Conservation (phyloP, 129 eudicot genomes). For the Artemisia annua region DNA sequence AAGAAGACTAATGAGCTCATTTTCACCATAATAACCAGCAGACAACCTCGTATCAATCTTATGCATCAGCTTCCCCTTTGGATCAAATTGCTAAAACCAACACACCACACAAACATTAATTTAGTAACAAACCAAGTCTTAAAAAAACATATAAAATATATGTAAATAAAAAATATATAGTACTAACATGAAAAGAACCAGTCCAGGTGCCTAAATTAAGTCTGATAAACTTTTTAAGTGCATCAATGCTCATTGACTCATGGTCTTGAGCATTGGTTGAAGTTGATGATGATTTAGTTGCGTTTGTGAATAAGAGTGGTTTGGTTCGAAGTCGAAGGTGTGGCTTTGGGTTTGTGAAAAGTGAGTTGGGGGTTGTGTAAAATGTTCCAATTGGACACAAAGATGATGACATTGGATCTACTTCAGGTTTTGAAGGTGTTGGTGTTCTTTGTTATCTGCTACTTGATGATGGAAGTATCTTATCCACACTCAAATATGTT, state of each 20-base stretch:
- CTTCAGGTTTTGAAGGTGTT: not conserved
- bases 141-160: not conserved
- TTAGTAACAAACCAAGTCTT: not conserved
- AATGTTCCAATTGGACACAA: constrained; percentile 26
- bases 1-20: constrained; percentile 78
- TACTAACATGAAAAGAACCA: constrained; percentile 77
- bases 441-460: too few species aligned
- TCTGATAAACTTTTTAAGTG: constrained; percentile 62
- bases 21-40: constrained; percentile 82
- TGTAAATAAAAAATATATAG: not conserved
- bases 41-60: constrained; percentile 68
- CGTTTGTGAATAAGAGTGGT: constrained; percentile 15
- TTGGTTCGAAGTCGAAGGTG: constrained; percentile 15
- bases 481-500: not conserved
- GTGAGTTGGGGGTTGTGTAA: constrained; percentile 28
- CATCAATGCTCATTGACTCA: constrained; percentile 55
- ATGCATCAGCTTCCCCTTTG: constrained; percentile 59
- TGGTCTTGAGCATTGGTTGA: constrained; percentile 15
- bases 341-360: constrained; percentile 35
- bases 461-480: not conserved
- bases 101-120: not conserved
- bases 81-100: constrained; percentile 69
- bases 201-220: constrained; percentile 89
- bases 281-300: constrained; percentile 19
- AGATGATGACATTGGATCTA: constrained; percentile 10